Evolutionary conservation across 768 basidiomycete genomes (phyloP), one percentile per base, ranked within the genome.

Genomic region (Hebeloma cylindrosporum): DNA sequence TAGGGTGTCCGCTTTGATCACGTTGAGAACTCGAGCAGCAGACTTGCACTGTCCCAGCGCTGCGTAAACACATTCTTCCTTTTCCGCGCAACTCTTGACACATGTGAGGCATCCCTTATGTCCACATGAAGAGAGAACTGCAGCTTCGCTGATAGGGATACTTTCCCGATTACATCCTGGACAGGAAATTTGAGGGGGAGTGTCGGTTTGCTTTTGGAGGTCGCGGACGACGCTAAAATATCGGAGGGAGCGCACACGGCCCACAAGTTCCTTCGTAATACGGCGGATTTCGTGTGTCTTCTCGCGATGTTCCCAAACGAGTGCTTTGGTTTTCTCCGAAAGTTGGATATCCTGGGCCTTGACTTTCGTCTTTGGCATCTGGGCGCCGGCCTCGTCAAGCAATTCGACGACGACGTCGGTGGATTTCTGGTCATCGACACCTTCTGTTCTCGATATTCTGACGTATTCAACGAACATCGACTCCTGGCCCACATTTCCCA

Each of bases 191-290:
- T 69, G 66, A 13, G 80, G 73, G 7, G 83, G 81, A 8, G 66
- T 66, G 22, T 82, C 82, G 20, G 72, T 70, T 56, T 88, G 83
- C 58, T 79, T 84, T 62, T 96, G 93, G 31, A 94, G 73, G 55
- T 93, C 88, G 31, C 91, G 86, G 30, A 96, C 91, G 40, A 88
- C 86, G 5, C 79, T 88, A 70, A 97, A 96, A 69, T 92, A 96
- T 32, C 93, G 88, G 26, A 91, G 73, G 2, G 93, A 96, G 32
- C 93, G 84, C 36, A 90, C 81, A 37, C 93, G 87, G 22, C 91
- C 92, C 20, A 90, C 83, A 39, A 95, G 79, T 63, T 96, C 94
- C 63, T 93, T 93, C 25, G 80, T 81, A 34, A 96, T 68, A 36
- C 83, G 79, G 34, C 92, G 82, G 44, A 95, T 85, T 34, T 85